phyloP scores from a whole-genome alignment of 2,329 filamentous ascomycete genomes.

The Claviceps sp. region DNA sequence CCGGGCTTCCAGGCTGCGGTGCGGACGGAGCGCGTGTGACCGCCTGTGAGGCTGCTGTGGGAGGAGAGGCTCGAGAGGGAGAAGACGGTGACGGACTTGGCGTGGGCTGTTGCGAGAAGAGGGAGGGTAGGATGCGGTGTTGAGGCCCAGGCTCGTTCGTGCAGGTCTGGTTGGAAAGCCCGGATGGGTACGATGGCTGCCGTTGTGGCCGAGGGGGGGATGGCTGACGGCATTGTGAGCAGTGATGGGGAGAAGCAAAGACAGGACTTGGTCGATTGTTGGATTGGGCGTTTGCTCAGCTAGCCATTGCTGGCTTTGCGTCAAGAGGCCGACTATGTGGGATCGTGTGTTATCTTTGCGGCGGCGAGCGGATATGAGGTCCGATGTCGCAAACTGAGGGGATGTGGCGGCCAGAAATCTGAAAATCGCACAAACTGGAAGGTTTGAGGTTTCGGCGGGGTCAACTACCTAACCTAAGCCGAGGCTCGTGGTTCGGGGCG shows the following conservation, averaged over 20 bases:
- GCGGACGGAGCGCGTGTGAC: conserved; percentile 83
- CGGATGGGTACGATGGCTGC: conserved; percentile 24
- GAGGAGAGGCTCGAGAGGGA: conserved; percentile 69
- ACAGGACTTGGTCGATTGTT: too few species aligned
- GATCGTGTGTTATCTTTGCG: too few species aligned
- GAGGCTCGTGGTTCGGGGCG: too few species aligned
- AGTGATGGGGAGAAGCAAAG: not conserved
- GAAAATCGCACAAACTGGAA: too few species aligned
- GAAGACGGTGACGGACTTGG: conserved; percentile 80
- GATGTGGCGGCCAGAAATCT: too few species aligned
- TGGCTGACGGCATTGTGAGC: conserved; percentile 2
- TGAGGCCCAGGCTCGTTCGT: conserved; percentile 72
- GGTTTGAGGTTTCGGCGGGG: too few species aligned
- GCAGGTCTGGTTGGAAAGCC: conserved; percentile 41
- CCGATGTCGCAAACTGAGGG: too few species aligned
- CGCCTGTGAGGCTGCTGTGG: conserved; percentile 68
- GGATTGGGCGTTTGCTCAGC: too few species aligned
- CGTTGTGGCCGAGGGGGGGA: not conserved
- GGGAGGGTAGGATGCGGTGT: conserved; percentile 77
- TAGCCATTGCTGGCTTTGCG: too few species aligned
- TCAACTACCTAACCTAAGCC: too few species aligned
- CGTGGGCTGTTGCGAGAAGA: conserved; percentile 76
- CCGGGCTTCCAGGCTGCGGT: conserved; percentile 78
- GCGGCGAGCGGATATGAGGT: too few species aligned
- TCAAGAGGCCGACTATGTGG: too few species aligned